These are phyloP conservation scores for Zopfochytrium polystomum DNA, from an alignment of 371 early-diverging fungal species.

Conservation along the genomic window DNA sequence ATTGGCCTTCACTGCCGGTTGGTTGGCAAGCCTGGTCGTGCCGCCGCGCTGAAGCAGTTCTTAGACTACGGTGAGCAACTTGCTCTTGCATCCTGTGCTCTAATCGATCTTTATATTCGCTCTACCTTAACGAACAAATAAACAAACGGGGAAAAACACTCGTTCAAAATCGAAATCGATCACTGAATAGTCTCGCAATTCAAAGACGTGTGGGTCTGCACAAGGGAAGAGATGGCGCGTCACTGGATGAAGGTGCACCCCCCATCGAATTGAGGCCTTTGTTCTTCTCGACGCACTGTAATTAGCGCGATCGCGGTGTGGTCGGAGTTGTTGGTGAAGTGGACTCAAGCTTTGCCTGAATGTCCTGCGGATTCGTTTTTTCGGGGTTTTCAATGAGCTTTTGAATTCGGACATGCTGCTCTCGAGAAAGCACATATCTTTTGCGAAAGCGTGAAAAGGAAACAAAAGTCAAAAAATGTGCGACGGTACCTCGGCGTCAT, in stretches of 20 bases:
- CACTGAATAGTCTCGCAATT: conserved; percentile 29
- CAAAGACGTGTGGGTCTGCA: conserved; percentile 48
- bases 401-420: too few relatives aligned
- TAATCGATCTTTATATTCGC: not conserved
- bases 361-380: too few relatives aligned
- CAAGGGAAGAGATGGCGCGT: conserved; percentile 45
- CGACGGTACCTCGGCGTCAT: not conserved
- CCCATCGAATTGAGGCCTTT: too few relatives aligned
- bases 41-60: conserved; percentile 40
- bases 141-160: not conserved
- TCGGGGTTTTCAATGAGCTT: too few relatives aligned
- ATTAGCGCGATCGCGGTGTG: too few relatives aligned
- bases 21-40: conserved; percentile 48
- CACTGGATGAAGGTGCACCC: conserved; percentile 38
- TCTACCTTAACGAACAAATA: not conserved
- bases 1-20: conserved; percentile 50
- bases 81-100: not conserved
- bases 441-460: too few relatives aligned
- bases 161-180: too few relatives aligned
- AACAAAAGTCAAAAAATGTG: too few relatives aligned
- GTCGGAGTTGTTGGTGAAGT: too few relatives aligned
- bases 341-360: too few relatives aligned
- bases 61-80: conserved; percentile 38
- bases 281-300: too few relatives aligned
- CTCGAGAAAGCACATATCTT: too few relatives aligned